phyloP scores from a whole-genome alignment of 2,329 filamentous ascomycete species.

The Ophiostoma himal-ulmi region DNA sequence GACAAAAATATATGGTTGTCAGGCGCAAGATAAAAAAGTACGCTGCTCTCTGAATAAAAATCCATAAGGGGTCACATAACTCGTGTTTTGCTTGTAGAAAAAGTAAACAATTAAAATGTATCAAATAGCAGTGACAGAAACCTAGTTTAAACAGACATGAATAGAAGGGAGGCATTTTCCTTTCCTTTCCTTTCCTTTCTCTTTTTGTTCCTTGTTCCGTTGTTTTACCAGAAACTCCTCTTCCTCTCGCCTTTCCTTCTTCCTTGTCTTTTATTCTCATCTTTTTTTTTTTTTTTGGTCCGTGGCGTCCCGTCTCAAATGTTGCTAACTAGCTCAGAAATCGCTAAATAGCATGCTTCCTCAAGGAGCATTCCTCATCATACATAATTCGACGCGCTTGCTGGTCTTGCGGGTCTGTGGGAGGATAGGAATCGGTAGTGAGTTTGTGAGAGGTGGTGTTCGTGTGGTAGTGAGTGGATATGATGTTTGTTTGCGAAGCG shows the following conservation, averaged over 20 bases:
- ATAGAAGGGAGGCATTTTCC: neutral
- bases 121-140: conserved; percentile 14
- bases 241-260: neutral
- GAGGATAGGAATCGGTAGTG: neutral
- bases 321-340: neutral
- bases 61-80: no score
- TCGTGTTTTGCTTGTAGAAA: neutral
- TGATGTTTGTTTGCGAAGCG: neutral
- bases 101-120: conserved; percentile 10
- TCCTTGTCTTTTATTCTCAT: neutral
- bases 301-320: neutral
- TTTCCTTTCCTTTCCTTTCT: neutral
- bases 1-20: no score
- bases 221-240: neutral
- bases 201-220: neutral
- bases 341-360: neutral
- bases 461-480: neutral
- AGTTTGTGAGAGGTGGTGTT: neutral
- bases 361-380: neutral
- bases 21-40: no score
- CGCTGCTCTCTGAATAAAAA: no score
- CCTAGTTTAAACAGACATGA: neutral
- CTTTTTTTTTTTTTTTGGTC: neutral
- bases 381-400: conserved; percentile 7
- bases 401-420: neutral